phyloP scores from a whole-genome alignment of 768 basidiomycete genomes.

The Wakefieldia striispora region DNA sequence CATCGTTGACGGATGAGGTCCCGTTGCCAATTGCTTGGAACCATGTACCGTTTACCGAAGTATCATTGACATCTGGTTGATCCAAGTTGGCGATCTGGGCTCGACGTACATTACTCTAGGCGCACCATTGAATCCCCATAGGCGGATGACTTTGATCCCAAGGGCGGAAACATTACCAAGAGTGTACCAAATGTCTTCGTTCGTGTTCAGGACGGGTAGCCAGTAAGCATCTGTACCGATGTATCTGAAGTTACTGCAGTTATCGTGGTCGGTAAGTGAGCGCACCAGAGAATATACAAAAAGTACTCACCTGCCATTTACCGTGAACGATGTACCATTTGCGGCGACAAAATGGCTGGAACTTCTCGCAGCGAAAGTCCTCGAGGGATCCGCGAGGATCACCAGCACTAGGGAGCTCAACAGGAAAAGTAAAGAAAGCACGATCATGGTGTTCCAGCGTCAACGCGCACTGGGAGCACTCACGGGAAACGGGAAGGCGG shows the following conservation, averaged over 20 bases:
- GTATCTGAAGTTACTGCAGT: conserved; percentile 38
- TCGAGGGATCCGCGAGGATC: conserved; percentile 32
- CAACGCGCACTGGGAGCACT: conserved; percentile 2
- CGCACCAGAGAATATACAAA: neutral
- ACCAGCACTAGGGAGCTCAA: conserved; percentile 30
- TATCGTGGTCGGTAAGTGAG: conserved; percentile 24
- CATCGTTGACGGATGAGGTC: conserved; percentile 52
- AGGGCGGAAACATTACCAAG: conserved; percentile 54
- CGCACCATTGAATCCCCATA: conserved; percentile 70
- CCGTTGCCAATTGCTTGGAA: conserved; percentile 61
- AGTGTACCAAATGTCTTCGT: conserved; percentile 56
- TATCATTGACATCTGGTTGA: conserved; percentile 45
- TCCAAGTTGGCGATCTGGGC: conserved; percentile 6
- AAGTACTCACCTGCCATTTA: conserved; percentile 50
- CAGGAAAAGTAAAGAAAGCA: conserved; percentile 30
- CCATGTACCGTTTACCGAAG: conserved; percentile 59
- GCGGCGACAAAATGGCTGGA: conserved; percentile 44
- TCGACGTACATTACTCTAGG: neutral
- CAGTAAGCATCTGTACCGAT: conserved; percentile 68
- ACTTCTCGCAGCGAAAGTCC: conserved; percentile 30
- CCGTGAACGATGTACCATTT: conserved; percentile 44
- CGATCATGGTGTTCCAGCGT: conserved; percentile 34
- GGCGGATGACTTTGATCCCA: conserved; percentile 58
- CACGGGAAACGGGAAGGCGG: neutral
- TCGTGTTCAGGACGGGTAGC: conserved; percentile 52